Evolutionary conservation across 1,284 basidiomycete species (phyloP).

Genomic region (Trichosporon inkin): DNA sequence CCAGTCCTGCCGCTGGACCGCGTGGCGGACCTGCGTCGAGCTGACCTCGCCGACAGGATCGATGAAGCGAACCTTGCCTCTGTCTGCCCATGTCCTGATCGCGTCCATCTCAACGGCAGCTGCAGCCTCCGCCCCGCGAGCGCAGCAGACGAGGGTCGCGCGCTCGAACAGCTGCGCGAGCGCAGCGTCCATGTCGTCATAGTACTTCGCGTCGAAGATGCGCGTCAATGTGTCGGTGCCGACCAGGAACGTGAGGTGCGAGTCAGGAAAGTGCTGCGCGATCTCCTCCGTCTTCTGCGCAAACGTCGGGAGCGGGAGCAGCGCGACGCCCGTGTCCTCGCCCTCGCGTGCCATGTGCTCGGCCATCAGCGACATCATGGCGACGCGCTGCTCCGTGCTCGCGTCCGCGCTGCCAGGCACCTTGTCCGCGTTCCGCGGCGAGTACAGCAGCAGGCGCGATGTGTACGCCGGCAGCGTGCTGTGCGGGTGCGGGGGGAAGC

Average conservation of each 20-base stretch:
- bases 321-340: slow-evolving; percentile 59
- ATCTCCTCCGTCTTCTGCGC: slow-evolving; percentile 68
- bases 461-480: slow-evolving; percentile 58
- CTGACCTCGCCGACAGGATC: slow-evolving; percentile 59
- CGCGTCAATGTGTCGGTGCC: slow-evolving; percentile 86
- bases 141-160: slow-evolving; percentile 64
- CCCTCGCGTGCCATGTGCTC: slow-evolving; percentile 24
- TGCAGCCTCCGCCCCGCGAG: slow-evolving; percentile 29
- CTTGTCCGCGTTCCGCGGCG: slow-evolving; percentile 88
- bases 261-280: not conserved
- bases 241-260: slow-evolving; percentile 54
- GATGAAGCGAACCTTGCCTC: slow-evolving; percentile 58
- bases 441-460: slow-evolving; percentile 75
- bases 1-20: slow-evolving; percentile 41
- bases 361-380: slow-evolving; percentile 73
- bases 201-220: slow-evolving; percentile 76
- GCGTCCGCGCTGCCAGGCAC: slow-evolving; percentile 65
- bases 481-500: slow-evolving; percentile 23
- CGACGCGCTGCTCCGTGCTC: slow-evolving; percentile 65
- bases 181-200: slow-evolving; percentile 54
- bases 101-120: slow-evolving; percentile 2
- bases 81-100: slow-evolving; percentile 54
- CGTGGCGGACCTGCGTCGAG: slow-evolving; percentile 66
- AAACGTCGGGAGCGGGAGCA: slow-evolving; percentile 84
- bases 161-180: slow-evolving; percentile 28